A percentile compares a stretch with the other conserved stretches of the same genome.
Conservation (phyloP, 139 green algal species). For the Zygnema circumcarinatum region DNA sequence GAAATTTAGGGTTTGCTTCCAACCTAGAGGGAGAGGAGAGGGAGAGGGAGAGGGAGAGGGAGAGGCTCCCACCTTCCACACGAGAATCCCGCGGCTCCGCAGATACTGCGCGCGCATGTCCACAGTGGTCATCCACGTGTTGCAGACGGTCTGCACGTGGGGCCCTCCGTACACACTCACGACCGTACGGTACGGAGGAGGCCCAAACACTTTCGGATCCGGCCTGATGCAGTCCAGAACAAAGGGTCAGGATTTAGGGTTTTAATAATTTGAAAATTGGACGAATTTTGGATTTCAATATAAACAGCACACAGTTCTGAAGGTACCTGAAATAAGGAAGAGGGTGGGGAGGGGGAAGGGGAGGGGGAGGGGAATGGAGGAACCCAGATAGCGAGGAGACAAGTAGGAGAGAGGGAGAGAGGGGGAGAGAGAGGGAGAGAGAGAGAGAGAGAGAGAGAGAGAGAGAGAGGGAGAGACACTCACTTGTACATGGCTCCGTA, state of each 20-base stretch:
- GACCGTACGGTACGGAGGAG: conserved; percentile 56
- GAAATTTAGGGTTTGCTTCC: too few relatives aligned
- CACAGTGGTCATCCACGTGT: conserved; percentile 62
- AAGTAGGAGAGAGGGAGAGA: neutral
- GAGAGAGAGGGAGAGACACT: neutral
- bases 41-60: neutral
- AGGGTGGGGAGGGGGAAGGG: neutral
- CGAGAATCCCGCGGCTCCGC: conserved; percentile 47
- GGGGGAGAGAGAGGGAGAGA: too few relatives aligned
- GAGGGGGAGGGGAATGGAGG: too few relatives aligned
- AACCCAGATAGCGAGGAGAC: too few relatives aligned
- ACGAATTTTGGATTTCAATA: neutral
- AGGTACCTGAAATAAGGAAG: neutral
- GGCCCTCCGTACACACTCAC: conserved; percentile 67
- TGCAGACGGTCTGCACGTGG: conserved; percentile 62
- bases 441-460: neutral
- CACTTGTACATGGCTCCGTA: conserved; percentile 46
- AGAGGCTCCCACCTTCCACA: conserved; percentile 61
- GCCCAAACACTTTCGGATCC: conserved; percentile 44
- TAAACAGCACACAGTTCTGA: too few relatives aligned
- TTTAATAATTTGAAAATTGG: too few relatives aligned
- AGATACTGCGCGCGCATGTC: conserved; percentile 67
- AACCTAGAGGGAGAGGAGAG: conserved; percentile 1
- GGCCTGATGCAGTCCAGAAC: conserved; percentile 37
- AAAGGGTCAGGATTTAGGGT: conserved; percentile 50